These are phyloP conservation scores for Scortechinia acanthostroma DNA, from an alignment of 2,329 filamentous ascomycete genomes.

Conservation along the genomic window DNA sequence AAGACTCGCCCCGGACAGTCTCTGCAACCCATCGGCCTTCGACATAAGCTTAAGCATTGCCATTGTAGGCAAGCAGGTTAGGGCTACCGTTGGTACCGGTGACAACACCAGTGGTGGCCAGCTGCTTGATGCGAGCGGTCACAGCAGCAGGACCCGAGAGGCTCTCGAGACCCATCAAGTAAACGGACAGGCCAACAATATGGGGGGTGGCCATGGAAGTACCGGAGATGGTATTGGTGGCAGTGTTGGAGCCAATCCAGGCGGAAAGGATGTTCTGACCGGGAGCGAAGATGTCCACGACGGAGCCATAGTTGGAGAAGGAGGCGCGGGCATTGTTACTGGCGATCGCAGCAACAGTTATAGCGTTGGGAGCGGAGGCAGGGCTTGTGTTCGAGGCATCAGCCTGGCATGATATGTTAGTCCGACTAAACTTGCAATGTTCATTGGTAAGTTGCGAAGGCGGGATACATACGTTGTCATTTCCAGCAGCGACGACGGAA, in stretches of 20 bases:
- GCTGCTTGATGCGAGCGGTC: background rate
- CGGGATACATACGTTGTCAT: conserved; percentile 13
- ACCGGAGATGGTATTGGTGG: conserved; percentile 40
- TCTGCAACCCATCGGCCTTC: too few relatives aligned
- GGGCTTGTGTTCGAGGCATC: conserved; percentile 30
- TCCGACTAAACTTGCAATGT: too few relatives aligned
- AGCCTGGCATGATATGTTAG: background rate
- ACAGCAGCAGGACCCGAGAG: conserved; percentile 11
- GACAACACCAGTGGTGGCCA: background rate
- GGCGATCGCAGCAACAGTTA: conserved; percentile 44
- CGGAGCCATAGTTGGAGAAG: conserved; percentile 40
- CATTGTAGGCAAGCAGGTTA: background rate
- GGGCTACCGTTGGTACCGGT: background rate
- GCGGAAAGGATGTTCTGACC: conserved; percentile 35
- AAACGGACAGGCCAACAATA: conserved; percentile 52
- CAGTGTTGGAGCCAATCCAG: conserved; percentile 29
- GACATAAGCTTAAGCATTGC: background rate
- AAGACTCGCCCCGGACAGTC: too few relatives aligned
- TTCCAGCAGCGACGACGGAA: conserved; percentile 46
- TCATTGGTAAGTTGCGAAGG: background rate
- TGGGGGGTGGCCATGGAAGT: conserved; percentile 59
- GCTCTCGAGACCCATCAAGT: conserved; percentile 38
- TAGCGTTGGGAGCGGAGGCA: conserved; percentile 33
- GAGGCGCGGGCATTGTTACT: conserved; percentile 22
- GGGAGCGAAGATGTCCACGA: conserved; percentile 42